These are phyloP conservation scores for Rhodotorula sp. DNA, from an alignment of 1,284 basidiomycete species.

Conservation along the genomic window DNA sequence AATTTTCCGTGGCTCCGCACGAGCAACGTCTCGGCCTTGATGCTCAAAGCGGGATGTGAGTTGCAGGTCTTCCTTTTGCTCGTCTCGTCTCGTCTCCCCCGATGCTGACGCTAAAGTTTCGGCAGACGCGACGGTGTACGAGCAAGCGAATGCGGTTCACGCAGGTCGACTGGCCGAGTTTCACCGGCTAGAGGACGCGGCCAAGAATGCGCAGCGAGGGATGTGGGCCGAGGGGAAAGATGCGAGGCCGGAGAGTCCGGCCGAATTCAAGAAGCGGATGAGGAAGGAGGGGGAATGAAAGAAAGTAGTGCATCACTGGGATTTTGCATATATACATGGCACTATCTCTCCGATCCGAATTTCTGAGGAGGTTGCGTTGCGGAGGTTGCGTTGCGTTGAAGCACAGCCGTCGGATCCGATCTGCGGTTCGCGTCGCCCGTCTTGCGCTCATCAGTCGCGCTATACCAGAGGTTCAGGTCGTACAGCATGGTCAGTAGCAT, in stretches of 20 bases:
- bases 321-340: no score
- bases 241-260: neutral
- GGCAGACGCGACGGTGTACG: neutral
- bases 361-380: no score
- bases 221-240: neutral
- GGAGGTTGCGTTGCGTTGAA: no score
- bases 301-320: no score
- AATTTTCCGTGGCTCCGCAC: neutral
- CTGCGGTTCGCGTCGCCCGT: no score
- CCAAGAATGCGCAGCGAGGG: neutral
- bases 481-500: no score
- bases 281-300: neutral
- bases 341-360: no score
- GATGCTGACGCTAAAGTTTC: neutral
- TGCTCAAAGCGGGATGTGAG: conserved; percentile 1
- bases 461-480: no score
- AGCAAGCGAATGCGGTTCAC: neutral
- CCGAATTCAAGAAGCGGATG: neutral
- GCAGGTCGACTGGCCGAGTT: neutral
- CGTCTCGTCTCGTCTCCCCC: neutral
- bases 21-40: conserved; percentile 3
- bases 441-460: no score
- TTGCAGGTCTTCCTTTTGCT: neutral
- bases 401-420: no score
- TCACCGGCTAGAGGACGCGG: neutral